phyloP scores from a whole-genome alignment of 768 basidiomycete genomes.

The Phlegmacium glaucopus region DNA sequence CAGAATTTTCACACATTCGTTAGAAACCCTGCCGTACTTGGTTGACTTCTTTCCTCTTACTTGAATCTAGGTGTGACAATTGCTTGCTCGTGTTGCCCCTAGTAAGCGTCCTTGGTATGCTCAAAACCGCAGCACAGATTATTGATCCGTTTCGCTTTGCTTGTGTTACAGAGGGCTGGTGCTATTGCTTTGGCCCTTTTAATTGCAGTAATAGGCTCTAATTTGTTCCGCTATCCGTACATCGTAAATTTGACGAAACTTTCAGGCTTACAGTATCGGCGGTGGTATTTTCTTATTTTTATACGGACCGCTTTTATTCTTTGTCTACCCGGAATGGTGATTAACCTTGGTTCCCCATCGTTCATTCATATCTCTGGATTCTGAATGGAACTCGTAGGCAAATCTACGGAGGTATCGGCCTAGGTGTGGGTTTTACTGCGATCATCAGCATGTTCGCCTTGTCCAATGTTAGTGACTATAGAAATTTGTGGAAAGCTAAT shows the following conservation, averaged over 20 bases:
- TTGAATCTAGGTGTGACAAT: slow-evolving; percentile 65
- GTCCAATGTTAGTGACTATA: slow-evolving; percentile 50
- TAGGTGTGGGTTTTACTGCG: slow-evolving; percentile 49
- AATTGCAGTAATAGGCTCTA: slow-evolving; percentile 48
- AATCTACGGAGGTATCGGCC: slow-evolving; percentile 65
- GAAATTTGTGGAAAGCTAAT: slow-evolving; percentile 16
- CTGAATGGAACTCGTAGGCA: slow-evolving; percentile 35
- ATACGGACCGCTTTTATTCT: slow-evolving; percentile 62
- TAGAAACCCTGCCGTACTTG: slow-evolving; percentile 5
- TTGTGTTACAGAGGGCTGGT: slow-evolving; percentile 52
- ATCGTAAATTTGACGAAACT: slow-evolving; percentile 6
- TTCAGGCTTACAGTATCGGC: slow-evolving; percentile 60
- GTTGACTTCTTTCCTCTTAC: slow-evolving; percentile 6
- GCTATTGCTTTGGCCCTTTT: slow-evolving; percentile 68
- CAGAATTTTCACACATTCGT: slow-evolving; percentile 3
- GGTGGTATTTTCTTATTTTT: slow-evolving; percentile 63
- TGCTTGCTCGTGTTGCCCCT: slow-evolving; percentile 72
- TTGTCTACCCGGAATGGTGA: slow-evolving; percentile 65
- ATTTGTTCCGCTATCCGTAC: slow-evolving; percentile 5
- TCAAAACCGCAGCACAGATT: slow-evolving; percentile 12
- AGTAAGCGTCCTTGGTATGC: slow-evolving; percentile 37
- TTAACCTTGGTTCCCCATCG: slow-evolving; percentile 7
- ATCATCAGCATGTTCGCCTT: slow-evolving; percentile 56
- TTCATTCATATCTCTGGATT: background rate
- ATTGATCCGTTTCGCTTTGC: slow-evolving; percentile 21